Conservation (phyloP, 2,329 filamentous ascomycete genomes). For the Furcasterigmium sp. region DNA sequence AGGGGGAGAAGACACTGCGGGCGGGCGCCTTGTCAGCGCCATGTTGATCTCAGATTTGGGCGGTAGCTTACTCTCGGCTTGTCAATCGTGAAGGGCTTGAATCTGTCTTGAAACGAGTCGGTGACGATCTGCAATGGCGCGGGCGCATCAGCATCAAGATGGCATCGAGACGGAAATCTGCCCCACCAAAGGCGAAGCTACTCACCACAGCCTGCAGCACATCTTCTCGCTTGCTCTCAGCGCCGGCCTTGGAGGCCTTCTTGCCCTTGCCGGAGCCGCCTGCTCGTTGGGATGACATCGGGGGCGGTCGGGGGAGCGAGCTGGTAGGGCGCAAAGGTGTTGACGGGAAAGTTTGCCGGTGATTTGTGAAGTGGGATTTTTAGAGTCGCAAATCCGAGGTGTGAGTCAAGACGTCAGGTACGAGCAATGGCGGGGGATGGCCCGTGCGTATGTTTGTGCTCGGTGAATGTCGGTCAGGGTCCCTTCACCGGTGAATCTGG, state of each 20-base stretch:
- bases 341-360: neutral
- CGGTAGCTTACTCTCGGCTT: constrained; percentile 68
- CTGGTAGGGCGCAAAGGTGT: neutral
- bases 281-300: constrained; percentile 13
- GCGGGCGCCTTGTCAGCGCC: constrained; percentile 10
- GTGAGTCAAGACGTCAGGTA: constrained; percentile 6
- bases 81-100: constrained; percentile 83
- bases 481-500: too few species aligned
- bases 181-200: constrained; percentile 21
- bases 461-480: too few species aligned
- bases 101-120: constrained; percentile 91
- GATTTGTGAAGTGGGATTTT: constrained; percentile 7
- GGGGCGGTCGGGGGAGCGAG: constrained; percentile 3
- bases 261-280: constrained; percentile 47
- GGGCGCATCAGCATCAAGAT: constrained; percentile 1
- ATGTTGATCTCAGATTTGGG: constrained; percentile 1
- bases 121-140: constrained; percentile 66
- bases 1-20: constrained; percentile 82
- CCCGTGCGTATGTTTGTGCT: too few species aligned
- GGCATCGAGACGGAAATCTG: constrained; percentile 8
- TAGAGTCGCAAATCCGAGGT: constrained; percentile 11
- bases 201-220: constrained; percentile 52
- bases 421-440: too few species aligned
- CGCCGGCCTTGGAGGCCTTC: constrained; percentile 43
- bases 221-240: constrained; percentile 53